A percentile compares a stretch with the other conserved stretches of the same genome.
These are phyloP conservation scores for Fonsecaea monophora DNA, from an alignment of 2,329 filamentous ascomycete species.

Conservation along the genomic window DNA sequence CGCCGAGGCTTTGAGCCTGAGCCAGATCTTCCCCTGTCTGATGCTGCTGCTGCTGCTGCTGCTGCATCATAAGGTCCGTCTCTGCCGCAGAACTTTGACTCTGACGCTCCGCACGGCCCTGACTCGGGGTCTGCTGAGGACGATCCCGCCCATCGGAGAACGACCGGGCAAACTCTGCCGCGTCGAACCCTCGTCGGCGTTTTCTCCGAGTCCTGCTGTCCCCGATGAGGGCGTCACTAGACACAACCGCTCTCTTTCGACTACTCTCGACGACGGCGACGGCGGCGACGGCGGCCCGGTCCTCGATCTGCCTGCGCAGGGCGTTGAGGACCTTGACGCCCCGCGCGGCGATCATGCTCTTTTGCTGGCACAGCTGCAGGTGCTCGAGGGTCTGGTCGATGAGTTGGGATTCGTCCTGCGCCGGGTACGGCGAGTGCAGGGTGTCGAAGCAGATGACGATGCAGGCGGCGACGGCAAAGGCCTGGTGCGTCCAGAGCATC, in stretches of 20 bases:
- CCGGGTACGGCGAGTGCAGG: conserved; percentile 44
- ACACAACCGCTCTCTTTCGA: conserved; percentile 16
- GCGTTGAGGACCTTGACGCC: conserved; percentile 33
- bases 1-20: neutral
- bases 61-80: neutral
- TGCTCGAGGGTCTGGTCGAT: conserved; percentile 25
- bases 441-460: conserved; percentile 49
- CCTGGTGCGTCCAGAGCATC: conserved; percentile 52
- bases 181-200: conserved; percentile 29
- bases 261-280: neutral
- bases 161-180: conserved; percentile 22
- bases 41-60: too few species aligned
- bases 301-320: conserved; percentile 28
- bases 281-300: neutral
- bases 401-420: conserved; percentile 20
- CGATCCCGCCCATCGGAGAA: conserved; percentile 11
- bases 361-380: conserved; percentile 23
- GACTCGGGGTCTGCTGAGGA: neutral
- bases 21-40: neutral
- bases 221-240: neutral
- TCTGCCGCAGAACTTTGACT: neutral
- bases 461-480: conserved; percentile 49
- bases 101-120: neutral
- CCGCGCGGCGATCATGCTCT: conserved; percentile 34
- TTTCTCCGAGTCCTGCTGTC: conserved; percentile 14